Percentiles rank a stretch among this genome's conserved stretches.
phyloP scores from a whole-genome alignment of 1,284 basidiomycete species.

The Melanopsichium pennsylvanicum region DNA sequence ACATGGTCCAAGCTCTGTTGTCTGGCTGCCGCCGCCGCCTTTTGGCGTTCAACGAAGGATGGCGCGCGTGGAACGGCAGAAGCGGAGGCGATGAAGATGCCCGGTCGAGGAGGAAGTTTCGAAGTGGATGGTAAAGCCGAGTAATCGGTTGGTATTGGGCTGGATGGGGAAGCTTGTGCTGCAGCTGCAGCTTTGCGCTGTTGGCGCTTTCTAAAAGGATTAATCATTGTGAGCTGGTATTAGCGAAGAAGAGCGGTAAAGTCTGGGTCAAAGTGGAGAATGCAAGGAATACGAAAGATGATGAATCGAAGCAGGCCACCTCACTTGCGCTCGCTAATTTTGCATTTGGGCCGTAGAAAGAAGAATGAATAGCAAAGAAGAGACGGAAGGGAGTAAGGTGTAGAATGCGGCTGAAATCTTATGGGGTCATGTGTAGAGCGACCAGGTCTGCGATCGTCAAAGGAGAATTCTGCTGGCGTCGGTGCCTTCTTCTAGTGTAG shows the following conservation, averaged over 20 bases:
- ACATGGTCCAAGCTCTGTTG: conserved; percentile 32
- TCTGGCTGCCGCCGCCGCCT: not conserved
- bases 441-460: too few species aligned
- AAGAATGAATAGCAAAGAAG: too few species aligned
- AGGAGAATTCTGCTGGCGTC: too few species aligned
- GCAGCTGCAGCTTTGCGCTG: conserved; percentile 23
- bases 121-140: conserved; percentile 11
- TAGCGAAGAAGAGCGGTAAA: not conserved
- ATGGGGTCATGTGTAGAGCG: too few species aligned
- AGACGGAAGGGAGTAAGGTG: too few species aligned
- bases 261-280: not conserved
- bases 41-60: conserved; percentile 1
- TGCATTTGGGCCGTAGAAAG: not conserved
- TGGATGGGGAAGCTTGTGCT: not conserved
- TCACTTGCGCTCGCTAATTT: not conserved
- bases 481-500: too few species aligned
- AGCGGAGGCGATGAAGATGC: conserved; percentile 22
- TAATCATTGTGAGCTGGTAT: conserved; percentile 26
- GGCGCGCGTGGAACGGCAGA: conserved; percentile 9
- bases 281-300: not conserved
- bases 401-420: too few species aligned
- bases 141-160: conserved; percentile 23
- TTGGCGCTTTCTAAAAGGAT: conserved; percentile 40
- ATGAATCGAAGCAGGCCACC: not conserved
- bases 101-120: conserved; percentile 24